Conservation (phyloP, 1,284 basidiomycete species). For the Moesziomyces antarcticus region DNA sequence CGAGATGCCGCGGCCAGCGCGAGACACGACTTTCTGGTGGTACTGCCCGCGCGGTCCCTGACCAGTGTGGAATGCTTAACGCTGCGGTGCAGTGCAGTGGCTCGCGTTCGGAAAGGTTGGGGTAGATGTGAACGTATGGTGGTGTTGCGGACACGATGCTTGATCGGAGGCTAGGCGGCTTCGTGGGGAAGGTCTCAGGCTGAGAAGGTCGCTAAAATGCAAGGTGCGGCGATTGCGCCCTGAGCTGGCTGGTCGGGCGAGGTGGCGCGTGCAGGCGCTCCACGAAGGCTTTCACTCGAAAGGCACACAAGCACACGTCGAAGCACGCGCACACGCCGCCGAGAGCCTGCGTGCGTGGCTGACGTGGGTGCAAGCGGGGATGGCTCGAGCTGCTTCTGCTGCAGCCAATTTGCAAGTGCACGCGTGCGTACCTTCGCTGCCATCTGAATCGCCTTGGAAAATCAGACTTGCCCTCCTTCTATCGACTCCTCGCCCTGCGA, state of each 20-base stretch:
- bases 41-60: not conserved
- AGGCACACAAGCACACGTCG: no score
- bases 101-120: no score
- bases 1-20: not conserved
- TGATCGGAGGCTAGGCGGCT: not conserved
- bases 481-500: no score
- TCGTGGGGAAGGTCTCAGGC: not conserved
- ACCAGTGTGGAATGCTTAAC: not conserved
- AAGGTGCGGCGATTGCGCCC: not conserved
- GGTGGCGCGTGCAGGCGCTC: not conserved
- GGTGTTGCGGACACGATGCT: not conserved
- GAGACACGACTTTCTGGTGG: not conserved
- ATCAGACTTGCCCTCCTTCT: no score
- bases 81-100: not conserved
- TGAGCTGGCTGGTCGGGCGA: not conserved
- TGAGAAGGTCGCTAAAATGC: conserved; percentile 1
- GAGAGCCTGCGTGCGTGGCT: not conserved
- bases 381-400: not conserved
- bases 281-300: not conserved
- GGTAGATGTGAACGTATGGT: no score
- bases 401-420: no score
- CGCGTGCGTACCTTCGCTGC: no score
- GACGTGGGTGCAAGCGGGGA: not conserved
- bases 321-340: no score
- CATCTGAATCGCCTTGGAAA: no score